Conservation (phyloP, 352 stramenopile genomes). For the Phytophthora sp. region DNA sequence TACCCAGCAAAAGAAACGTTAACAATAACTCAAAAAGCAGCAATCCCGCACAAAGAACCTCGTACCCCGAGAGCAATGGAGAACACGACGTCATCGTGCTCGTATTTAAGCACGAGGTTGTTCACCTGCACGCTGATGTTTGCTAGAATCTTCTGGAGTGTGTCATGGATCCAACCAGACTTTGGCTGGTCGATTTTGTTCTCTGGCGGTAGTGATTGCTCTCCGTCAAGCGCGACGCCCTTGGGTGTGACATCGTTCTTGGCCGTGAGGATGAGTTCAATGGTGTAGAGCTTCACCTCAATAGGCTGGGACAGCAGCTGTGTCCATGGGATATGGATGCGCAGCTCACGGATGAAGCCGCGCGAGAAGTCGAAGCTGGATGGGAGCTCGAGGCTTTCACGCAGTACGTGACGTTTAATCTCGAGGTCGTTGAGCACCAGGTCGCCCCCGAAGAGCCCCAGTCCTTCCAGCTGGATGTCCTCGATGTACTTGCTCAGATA, state of each 20-base stretch:
- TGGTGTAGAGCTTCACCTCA: slow-evolving; percentile 89
- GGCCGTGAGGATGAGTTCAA: slow-evolving; percentile 87
- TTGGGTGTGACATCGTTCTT: slow-evolving; percentile 33
- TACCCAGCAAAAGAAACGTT: slow-evolving; percentile 26
- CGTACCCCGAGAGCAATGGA: slow-evolving; percentile 80
- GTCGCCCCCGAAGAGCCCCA: slow-evolving; percentile 86
- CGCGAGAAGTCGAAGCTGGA: slow-evolving; percentile 88
- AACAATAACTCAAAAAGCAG: slow-evolving; percentile 1
- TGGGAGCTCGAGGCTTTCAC: slow-evolving; percentile 86
- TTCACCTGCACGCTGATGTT: slow-evolving; percentile 88
- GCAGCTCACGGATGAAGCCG: slow-evolving; percentile 87
- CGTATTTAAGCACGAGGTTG: slow-evolving; percentile 90
- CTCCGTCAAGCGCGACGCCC: neutral
- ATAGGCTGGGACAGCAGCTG: slow-evolving; percentile 87
- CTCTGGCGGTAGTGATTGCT: slow-evolving; percentile 12
- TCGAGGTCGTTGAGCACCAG: slow-evolving; percentile 90
- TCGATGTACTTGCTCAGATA: slow-evolving; percentile 92
- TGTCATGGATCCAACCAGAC: slow-evolving; percentile 81
- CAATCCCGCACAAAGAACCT: neutral
- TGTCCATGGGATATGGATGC: slow-evolving; percentile 91
- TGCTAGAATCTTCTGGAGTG: slow-evolving; percentile 79
- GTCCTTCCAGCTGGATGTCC: slow-evolving; percentile 85
- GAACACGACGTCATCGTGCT: slow-evolving; percentile 87
- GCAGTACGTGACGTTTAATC: slow-evolving; percentile 88
- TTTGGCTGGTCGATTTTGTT: slow-evolving; percentile 79